A percentile compares a stretch with the other conserved stretches of the same genome.
Evolutionary conservation across 495 filamentous ascomycete genomes (phyloP).

Genomic region (Daldinia grandis): DNA sequence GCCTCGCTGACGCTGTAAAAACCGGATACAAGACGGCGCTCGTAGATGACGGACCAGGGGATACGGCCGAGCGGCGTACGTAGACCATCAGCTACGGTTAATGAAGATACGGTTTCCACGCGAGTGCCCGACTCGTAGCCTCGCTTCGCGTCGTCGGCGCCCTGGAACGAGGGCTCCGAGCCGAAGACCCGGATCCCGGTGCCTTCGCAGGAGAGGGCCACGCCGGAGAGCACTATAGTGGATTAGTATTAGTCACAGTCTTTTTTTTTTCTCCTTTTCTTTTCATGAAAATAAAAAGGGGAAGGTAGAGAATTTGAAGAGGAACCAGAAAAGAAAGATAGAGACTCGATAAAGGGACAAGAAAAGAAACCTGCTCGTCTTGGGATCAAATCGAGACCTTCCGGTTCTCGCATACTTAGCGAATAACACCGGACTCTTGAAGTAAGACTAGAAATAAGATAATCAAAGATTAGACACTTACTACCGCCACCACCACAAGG

Average conservation of each 20-base stretch:
- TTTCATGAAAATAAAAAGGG: neutral
- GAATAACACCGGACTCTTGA: neutral
- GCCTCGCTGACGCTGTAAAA: slow-evolving; percentile 83
- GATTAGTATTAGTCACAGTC: slow-evolving; percentile 11
- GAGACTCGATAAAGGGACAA: neutral
- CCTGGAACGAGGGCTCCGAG: slow-evolving; percentile 86
- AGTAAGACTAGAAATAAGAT: neutral
- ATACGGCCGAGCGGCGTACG: slow-evolving; percentile 80
- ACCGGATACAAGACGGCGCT: slow-evolving; percentile 71
- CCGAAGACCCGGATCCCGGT: slow-evolving; percentile 80
- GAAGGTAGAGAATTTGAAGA: neutral
- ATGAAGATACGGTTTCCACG: slow-evolving; percentile 69
- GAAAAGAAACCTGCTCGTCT: too few species aligned
- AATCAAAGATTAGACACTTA: slow-evolving; percentile 18
- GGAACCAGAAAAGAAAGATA: neutral
- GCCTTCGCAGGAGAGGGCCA: slow-evolving; percentile 76
- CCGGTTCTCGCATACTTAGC: too few species aligned
- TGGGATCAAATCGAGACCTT: too few species aligned
- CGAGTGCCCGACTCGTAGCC: slow-evolving; percentile 70
- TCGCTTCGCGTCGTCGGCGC: slow-evolving; percentile 80
- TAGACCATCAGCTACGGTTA: slow-evolving; percentile 92
- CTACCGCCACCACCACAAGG: slow-evolving; percentile 86
- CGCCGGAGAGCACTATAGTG: slow-evolving; percentile 72
- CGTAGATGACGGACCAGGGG: slow-evolving; percentile 84
- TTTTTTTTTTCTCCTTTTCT: too few species aligned